Conservation (phyloP, 805 yeast species). For the Teunomyces funiuensis region DNA sequence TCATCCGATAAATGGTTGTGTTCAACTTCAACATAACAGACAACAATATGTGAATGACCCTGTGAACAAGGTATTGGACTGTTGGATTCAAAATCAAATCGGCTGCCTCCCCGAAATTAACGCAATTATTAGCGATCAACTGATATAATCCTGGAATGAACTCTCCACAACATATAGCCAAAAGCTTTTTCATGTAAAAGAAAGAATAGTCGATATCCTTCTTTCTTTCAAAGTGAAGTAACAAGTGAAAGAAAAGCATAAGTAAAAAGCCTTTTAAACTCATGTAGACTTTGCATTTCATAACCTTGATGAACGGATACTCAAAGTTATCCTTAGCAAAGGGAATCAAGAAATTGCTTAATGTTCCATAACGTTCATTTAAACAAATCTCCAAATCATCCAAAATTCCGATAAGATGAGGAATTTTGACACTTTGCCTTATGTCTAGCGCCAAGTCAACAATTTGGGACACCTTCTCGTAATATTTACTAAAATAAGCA, state of each 20-base stretch:
- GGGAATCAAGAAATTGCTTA: conserved; percentile 6
- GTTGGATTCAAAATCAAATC: conserved; percentile 44
- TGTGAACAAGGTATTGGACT: conserved; percentile 26
- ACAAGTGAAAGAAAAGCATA: conserved; percentile 33
- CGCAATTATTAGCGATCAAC: conserved; percentile 28
- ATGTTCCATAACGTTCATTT: background rate
- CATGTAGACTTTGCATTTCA: conserved; percentile 16
- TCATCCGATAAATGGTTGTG: conserved; percentile 21
- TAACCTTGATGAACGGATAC: conserved; percentile 12
- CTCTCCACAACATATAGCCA: conserved; percentile 25
- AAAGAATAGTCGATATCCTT: conserved; percentile 28
- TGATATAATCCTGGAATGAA: conserved; percentile 31
- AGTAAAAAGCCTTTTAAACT: conserved; percentile 19
- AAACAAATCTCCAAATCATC: conserved; percentile 6
- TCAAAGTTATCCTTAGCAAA: conserved; percentile 3
- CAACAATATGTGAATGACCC: conserved; percentile 26
- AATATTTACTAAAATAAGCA: conserved; percentile 27
- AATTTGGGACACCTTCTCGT: conserved; percentile 27
- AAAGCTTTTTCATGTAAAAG: conserved; percentile 32
- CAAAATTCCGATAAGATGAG: conserved; percentile 16
- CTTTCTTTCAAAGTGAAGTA: conserved; percentile 38
- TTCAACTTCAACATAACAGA: conserved; percentile 25
- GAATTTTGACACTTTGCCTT: conserved; percentile 16
- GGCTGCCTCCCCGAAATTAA: conserved; percentile 43
- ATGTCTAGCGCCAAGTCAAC: conserved; percentile 22